Evolutionary conservation across 2,329 filamentous ascomycete species (phyloP), one percentile per base, ranked within the genome.

Genomic region (Xylaria sp.): DNA sequence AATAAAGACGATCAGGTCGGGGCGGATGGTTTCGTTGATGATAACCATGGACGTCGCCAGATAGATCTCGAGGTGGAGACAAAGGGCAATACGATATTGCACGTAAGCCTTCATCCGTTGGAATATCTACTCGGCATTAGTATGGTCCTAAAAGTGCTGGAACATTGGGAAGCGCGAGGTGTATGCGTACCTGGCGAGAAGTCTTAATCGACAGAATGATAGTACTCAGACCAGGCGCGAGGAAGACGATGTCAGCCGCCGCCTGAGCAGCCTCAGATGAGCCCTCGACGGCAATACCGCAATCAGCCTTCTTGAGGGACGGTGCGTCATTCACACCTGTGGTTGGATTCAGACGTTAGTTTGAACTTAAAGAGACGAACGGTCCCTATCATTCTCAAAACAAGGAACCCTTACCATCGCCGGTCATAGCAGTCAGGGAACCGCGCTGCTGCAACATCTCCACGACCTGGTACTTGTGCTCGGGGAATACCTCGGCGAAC

Each of bases 391-490:
- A n/a, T n/a, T n/a, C n/a, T n/a, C n/a, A n/a, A n/a, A n/a, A n/a
- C n/a, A n/a, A n/a, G n/a, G n/a, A n/a, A n/a, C n/a, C n/a, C n/a
- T n/a, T n/a, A n/a, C n/a, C 84, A 69, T 87, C 84, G 77, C 84
- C 84, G 78, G 86, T 89, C 86, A 89, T 89, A 72, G 86, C 86
- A 70, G 85, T 88, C 73, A 89, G 78, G 71, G 88, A 84, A 72
- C 85, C 85, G 75, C 85, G 81, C 74, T 88, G 85, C 74, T 89
- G 86, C 53, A 89, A 75, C 85, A 88, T 88, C 73, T 88, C 86
- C 66, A 89, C 85, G 74, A 89, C 86, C 76, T 87, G 83, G 77
- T 88, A 88, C 76, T 89, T 89, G 80, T 89, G 86, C 76, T 89
- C 85, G 61, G 86, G 86, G 80, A 88, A 89, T 53, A 89, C 86